Evolutionary conservation across 305 asterid species (phyloP).

Genomic region (Fraxinus ornus): DNA sequence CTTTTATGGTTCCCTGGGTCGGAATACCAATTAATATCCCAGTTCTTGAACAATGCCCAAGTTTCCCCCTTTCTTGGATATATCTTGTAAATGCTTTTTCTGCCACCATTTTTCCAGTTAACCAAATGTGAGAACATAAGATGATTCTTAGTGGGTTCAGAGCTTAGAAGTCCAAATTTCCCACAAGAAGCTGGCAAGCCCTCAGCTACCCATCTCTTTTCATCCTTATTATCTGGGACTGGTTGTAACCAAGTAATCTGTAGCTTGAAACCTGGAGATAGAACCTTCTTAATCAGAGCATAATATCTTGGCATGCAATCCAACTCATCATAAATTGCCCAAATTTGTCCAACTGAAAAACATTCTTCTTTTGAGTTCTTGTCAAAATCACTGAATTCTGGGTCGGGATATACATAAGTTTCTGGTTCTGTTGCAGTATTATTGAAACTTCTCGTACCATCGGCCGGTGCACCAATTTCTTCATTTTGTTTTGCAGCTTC

Average conservation of each 20-base stretch:
- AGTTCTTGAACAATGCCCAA: slow-evolving; percentile 19
- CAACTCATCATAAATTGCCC: slow-evolving; percentile 18
- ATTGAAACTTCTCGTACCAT: neutral
- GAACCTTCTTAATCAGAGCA: slow-evolving; percentile 17
- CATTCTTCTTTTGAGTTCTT: slow-evolving; percentile 13
- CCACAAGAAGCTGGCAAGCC: slow-evolving; percentile 16
- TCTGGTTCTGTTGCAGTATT: slow-evolving; percentile 16
- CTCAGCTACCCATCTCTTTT: slow-evolving; percentile 11
- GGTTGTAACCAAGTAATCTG: slow-evolving; percentile 9
- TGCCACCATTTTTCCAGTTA: neutral
- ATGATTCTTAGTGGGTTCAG: neutral
- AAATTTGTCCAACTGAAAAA: slow-evolving; percentile 9
- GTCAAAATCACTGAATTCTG: slow-evolving; percentile 30
- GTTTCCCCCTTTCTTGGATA: slow-evolving; percentile 15
- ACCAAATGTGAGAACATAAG: slow-evolving; percentile 16
- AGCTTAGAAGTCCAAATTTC: neutral
- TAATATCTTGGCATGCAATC: slow-evolving; percentile 22
- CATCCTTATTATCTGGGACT: slow-evolving; percentile 2
- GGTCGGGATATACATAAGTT: neutral
- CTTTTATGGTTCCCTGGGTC: neutral
- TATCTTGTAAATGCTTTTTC: neutral
- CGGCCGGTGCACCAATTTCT: slow-evolving; percentile 2
- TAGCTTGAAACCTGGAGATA: slow-evolving; percentile 10
- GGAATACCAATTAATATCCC: slow-evolving; percentile 16
- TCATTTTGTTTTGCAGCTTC: slow-evolving; percentile 13